Percentiles rank a stretch among this genome's conserved stretches.
phyloP scores from a whole-genome alignment of 2,329 filamentous ascomycete species.

The Gnomoniopsis sp. region DNA sequence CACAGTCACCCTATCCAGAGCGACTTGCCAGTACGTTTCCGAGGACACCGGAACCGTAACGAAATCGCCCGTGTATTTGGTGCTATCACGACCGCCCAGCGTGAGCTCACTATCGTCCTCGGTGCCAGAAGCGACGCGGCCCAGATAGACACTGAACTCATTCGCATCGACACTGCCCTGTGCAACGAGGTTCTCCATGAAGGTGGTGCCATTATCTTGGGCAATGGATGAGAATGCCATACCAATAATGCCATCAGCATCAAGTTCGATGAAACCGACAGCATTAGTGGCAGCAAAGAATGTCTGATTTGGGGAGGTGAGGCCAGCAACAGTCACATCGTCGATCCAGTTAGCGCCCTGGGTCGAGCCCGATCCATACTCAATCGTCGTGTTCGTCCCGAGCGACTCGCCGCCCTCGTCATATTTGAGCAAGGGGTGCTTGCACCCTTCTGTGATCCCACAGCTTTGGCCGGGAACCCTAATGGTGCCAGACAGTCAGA shows the following conservation, averaged over 20 bases:
- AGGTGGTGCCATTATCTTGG: conserved; percentile 8
- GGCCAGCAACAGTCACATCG: conserved; percentile 11
- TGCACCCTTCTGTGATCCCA: neutral
- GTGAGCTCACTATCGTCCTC: conserved; percentile 8
- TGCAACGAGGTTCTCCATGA: conserved; percentile 7
- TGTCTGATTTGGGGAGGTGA: conserved; percentile 5
- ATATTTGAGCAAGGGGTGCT: conserved; percentile 1
- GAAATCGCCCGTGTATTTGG: conserved; percentile 4
- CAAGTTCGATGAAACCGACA: conserved; percentile 1
- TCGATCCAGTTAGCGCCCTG: conserved; percentile 7
- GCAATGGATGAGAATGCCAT: conserved; percentile 12
- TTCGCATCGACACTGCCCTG: conserved; percentile 2
- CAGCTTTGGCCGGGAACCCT: conserved; percentile 4
- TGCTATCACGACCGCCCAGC: conserved; percentile 6
- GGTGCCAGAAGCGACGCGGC: conserved; percentile 10
- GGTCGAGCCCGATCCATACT: conserved; percentile 10
- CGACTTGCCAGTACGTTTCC: conserved; percentile 11
- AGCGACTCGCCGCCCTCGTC: conserved; percentile 2
- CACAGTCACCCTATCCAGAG: conserved; percentile 7
- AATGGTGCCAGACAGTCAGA: neutral
- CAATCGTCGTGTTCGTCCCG: conserved; percentile 2
- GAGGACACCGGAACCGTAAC: conserved; percentile 2
- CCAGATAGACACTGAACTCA: conserved; percentile 10
- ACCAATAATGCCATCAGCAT: conserved; percentile 6
- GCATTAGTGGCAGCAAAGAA: conserved; percentile 7